Evolutionary conservation across 2,329 filamentous ascomycete genomes (phyloP), one percentile per base, ranked within the genome.

Genomic region (Magnaporthiopsis rhizophila): DNA sequence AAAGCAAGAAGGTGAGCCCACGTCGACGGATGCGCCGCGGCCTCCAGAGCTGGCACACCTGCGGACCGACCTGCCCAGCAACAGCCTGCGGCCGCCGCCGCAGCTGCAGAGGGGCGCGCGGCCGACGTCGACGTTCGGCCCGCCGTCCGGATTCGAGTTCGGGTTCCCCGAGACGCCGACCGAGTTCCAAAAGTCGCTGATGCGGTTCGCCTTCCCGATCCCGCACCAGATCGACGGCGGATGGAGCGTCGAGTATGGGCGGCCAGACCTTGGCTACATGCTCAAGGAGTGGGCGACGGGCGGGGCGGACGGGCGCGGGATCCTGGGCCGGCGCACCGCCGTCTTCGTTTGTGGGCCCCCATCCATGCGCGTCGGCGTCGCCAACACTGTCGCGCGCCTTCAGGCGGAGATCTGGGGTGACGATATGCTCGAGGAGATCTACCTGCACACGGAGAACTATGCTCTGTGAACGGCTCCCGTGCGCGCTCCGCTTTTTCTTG

Each of bases 371-470:
- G 86, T 93, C 15, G 92, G 92, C 69, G 93, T 97, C 21, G 88
- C 90, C n/a, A 90, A 86, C 69, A 90, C 91, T 0, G 91, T 97
- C 30, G 94, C 94, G 3, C 80, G 84, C 65, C 78, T 97, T 71
- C 94, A 98, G 81, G 85, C 85, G 32, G 86, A 89, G 75, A 92
- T 98, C 62, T 92, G 91, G 89, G 87, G 84, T 7, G 88, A 92
- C 69, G 85, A 88, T 45, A 83, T 84, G 70, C 84, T 89, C 60
- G 93, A 97, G 73, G 94, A 97, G 82, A 90, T 98, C 64, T 97
- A 93, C 74, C 76, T 97, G 74, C 94, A 97, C 79, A 91, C 93
- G 3, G 94, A 98, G 81, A 97, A 97, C 75, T 97, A 97, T 78
- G 91, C 92, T 62, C 81, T 97, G 67, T 97, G 76, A 82, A 12